phyloP scores from a whole-genome alignment of 2,329 filamentous ascomycete genomes.

The Diplodia corticola region DNA sequence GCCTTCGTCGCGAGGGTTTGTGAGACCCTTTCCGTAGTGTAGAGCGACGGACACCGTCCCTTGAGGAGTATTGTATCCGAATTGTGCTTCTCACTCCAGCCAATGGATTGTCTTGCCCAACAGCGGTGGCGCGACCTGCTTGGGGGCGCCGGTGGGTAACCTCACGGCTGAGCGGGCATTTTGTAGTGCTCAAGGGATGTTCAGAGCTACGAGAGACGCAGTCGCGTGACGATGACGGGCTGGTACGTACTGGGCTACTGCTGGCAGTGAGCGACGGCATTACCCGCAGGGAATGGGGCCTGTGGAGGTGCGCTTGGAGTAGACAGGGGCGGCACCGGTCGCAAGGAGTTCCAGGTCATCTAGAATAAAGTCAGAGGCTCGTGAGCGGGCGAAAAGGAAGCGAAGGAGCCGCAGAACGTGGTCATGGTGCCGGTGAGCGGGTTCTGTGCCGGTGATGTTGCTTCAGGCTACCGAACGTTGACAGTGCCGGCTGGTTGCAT shows the following conservation, averaged over 20 bases:
- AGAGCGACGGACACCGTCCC: neutral
- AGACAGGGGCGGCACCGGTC: neutral
- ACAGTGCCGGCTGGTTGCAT: neutral
- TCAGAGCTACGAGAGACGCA: neutral
- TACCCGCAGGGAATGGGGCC: neutral
- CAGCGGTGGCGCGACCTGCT: neutral
- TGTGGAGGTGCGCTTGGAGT: neutral
- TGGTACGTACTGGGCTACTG: neutral
- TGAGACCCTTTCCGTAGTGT: neutral
- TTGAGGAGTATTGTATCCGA: neutral
- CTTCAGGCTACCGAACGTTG: neutral
- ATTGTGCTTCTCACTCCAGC: neutral
- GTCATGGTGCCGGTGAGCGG: neutral
- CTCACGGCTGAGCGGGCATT: neutral
- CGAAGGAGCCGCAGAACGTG: neutral
- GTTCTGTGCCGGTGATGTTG: neutral
- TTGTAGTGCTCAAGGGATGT: neutral
- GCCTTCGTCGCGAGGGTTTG: neutral
- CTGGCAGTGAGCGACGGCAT: neutral
- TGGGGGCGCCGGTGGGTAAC: neutral
- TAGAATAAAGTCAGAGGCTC: neutral
- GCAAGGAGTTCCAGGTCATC: neutral
- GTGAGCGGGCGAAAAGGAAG: neutral
- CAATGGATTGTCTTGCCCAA: neutral
- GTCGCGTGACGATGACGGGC: neutral